Percentiles rank a stretch among this genome's conserved stretches.
Conservation (phyloP, 345 rosid genomes). For the Melastoma malabathricum region DNA sequence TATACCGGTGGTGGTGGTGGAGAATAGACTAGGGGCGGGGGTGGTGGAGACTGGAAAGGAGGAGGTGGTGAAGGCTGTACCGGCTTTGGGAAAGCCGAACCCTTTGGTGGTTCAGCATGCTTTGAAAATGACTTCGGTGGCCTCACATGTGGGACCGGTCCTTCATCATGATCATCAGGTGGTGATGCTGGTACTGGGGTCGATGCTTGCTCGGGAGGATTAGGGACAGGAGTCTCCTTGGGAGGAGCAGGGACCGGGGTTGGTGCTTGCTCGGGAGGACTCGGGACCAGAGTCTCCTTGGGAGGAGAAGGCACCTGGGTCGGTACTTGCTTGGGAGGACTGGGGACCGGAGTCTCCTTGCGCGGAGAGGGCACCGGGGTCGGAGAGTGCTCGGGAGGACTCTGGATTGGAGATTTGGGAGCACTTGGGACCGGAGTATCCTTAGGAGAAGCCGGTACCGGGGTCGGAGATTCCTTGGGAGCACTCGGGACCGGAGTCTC, state of each 20-base stretch:
- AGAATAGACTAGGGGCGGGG: slow-evolving; percentile 1
- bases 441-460: slow-evolving; percentile 3
- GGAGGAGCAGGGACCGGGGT: slow-evolving; percentile 2
- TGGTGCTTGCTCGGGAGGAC: slow-evolving; percentile 5
- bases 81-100: background rate
- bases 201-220: background rate
- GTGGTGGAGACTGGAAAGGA: background rate
- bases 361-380: background rate
- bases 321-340: background rate
- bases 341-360: background rate
- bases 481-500: too few species aligned
- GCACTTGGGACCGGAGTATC: too few species aligned
- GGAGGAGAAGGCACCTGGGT: slow-evolving; percentile 6
- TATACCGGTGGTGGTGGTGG: slow-evolving; percentile 7
- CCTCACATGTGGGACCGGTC: background rate
- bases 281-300: background rate
- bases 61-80: background rate
- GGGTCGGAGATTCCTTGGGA: background rate
- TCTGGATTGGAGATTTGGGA: background rate
- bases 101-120: slow-evolving; percentile 5
- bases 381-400: background rate
- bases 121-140: slow-evolving; percentile 4
- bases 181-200: slow-evolving; percentile 5
- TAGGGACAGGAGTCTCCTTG: background rate
- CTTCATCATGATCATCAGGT: background rate